Base-by-base conservation (phyloP, 257 asterid species). In the Ilex asprella region DNA sequence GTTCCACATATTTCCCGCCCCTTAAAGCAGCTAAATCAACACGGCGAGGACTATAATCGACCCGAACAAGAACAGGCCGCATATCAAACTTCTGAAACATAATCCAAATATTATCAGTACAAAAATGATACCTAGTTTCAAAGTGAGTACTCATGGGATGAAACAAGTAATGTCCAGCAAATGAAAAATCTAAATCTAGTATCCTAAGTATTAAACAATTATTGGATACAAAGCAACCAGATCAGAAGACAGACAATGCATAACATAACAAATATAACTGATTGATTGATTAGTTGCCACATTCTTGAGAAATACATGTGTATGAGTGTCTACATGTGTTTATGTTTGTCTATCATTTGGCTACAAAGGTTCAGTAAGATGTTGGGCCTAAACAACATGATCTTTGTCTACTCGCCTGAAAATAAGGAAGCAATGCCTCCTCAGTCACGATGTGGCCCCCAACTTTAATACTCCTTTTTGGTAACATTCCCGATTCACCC, bases 1-100 rank as follows among this genome's bases (percentile, higher is more conserved):
- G 96, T 71, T 89, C 99, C 70, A 93, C 97, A 76, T 93, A 93
- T 75, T 93, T 93, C 69, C 99, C 97, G 69, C 86, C 82, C 81
- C 96, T 84, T 73, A 93, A 66, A 35, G 99, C 97, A 39, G 89
- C 85, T 67, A 93, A 81, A 87, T 93, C 97, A 68, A 93, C 88
- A 62, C 68, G 96, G 71, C 81, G 78, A 67, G 99, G 99, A 67
- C 79, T 79, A 79, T 93, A 93, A 67, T 93, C 97, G 67, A 93
- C 97, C 64, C 94, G 94, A 64, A 93, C 76, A 63, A 84, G 80
- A 73, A 87, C 63, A 55, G 99, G 96, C 72, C 81, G 69, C 56
- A 93, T 80, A 68, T 93, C 99, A 76, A 93, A 87, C 84, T 89
- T 89, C 99, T 93, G 96, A 69, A 82, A 58, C 77, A 74, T 65